phyloP scores from a whole-genome alignment of 306 rosid species.

The Datisca glomerata region DNA sequence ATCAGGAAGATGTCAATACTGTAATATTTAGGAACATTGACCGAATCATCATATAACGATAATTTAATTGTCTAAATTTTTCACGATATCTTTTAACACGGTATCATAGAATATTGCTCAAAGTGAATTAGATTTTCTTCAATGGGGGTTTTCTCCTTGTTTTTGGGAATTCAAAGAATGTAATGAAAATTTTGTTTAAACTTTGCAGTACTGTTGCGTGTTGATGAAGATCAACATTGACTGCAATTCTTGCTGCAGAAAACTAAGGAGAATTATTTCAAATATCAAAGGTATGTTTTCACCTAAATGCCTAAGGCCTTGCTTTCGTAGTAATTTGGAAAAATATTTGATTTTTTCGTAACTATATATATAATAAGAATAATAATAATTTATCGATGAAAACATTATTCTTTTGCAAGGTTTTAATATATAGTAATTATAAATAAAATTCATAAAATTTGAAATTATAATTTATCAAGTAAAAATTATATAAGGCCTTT shows the following conservation, averaged over 20 bases:
- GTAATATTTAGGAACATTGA: background rate
- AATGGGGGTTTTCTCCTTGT: background rate
- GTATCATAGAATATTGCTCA: background rate
- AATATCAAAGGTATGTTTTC: slow-evolving; percentile 53
- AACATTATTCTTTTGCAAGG: too few relatives aligned
- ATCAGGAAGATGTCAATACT: background rate
- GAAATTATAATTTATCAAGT: background rate
- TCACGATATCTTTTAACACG: too few relatives aligned
- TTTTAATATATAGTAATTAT: too few relatives aligned
- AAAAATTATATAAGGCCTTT: background rate
- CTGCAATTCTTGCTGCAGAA: slow-evolving; percentile 58
- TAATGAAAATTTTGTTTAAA: slow-evolving; percentile 1
- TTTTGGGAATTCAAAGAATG: background rate
- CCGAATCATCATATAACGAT: too few relatives aligned
- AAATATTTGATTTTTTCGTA: background rate
- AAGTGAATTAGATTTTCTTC: background rate
- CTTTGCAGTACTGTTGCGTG: slow-evolving; percentile 59
- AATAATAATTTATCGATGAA: background rate
- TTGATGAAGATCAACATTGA: slow-evolving; percentile 60
- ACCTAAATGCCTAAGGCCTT: background rate
- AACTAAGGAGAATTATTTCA: slow-evolving; percentile 42
- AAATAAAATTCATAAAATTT: too few relatives aligned
- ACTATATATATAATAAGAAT: background rate
- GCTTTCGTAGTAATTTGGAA: too few relatives aligned
- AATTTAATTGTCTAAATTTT: too few relatives aligned